Evolutionary conservation across 148 eudicot genomes (phyloP), one percentile per base, ranked within the genome.

Genomic region (Rhododendron griersonianum): DNA sequence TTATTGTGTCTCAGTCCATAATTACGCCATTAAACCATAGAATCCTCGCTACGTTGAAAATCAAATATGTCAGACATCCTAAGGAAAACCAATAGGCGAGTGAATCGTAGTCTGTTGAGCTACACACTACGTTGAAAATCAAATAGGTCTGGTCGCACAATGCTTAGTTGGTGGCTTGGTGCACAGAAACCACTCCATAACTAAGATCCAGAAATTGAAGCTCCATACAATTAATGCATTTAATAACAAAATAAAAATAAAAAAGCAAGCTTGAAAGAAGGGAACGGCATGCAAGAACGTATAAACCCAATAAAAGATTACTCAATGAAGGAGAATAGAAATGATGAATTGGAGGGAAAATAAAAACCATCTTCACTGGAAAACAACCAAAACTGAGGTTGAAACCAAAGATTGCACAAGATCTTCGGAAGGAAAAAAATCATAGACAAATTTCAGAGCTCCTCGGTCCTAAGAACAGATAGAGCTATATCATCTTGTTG

Each of bases 331-430:
- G 75, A 13, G 16, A 65, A 69, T 69, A 69, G 15, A 69, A n/a
- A 69, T 69, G 75, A 69, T 30, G 41, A 71, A 71, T 71, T 71
- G 21, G 14, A 82, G 53, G 51, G 23, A 61, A 61, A 82, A 37
- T 41, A 41, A 30, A 82, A 44, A 71, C 83, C 81, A 89, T 67
- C 41, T 76, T 74, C 65, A 80, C 57, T 21, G 82, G 45, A 63
- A 80, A 86, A 80, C 87, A 85, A 78, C 87, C 90, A 88, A 88
- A 87, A 83, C 83, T 89, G 86, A 84, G 85, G 88, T 81, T 84
- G 83, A 82, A 80, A 82, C 83, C 80, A 86, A 69, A 48, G 39
- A 37, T 61, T 81, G 85, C 83, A 86, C 50, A 85, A 73, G 86
- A 84, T 85, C 86, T 61, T 87, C 85, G 81, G 85, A 84, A 88